These are phyloP conservation scores for Pulveroboletus sp. DNA, from an alignment of 768 basidiomycete genomes.

Conservation along the genomic window DNA sequence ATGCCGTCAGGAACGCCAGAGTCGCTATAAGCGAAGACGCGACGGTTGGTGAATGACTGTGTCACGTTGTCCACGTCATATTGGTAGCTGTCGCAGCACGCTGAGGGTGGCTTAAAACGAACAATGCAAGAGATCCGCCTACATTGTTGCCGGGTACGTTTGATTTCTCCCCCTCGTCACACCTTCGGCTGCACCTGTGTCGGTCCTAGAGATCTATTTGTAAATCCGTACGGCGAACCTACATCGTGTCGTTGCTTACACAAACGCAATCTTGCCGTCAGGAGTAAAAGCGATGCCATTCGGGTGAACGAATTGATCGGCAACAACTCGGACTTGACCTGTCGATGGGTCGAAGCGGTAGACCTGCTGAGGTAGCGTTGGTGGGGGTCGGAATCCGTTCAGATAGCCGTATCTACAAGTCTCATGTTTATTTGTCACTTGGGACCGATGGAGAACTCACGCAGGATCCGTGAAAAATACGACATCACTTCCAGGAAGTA, in stretches of 20 bases:
- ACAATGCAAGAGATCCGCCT: too few relatives aligned
- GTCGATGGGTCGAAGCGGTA: too few relatives aligned
- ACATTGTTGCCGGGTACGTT: background rate
- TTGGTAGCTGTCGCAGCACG: background rate
- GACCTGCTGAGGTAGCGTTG: background rate
- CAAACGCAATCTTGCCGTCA: too few relatives aligned
- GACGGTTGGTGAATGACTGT: conserved; percentile 52
- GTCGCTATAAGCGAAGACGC: conserved; percentile 63
- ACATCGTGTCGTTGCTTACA: too few relatives aligned
- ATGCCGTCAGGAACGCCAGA: conserved; percentile 64
- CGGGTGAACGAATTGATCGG: too few relatives aligned
- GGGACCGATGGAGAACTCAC: background rate
- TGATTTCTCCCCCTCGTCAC: background rate
- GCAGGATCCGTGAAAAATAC: background rate
- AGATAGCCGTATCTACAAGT: background rate
- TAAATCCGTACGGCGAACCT: too few relatives aligned
- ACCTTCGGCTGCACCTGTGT: background rate
- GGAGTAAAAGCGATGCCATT: too few relatives aligned
- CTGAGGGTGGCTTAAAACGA: background rate
- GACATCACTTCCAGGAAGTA: background rate
- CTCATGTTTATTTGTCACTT: background rate
- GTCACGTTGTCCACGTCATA: conserved; percentile 53
- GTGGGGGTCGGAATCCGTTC: background rate
- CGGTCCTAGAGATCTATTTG: background rate
- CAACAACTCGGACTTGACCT: too few relatives aligned